These are phyloP conservation scores for Xylaria telfairii DNA, from an alignment of 495 filamentous ascomycete species.

Conservation along the genomic window DNA sequence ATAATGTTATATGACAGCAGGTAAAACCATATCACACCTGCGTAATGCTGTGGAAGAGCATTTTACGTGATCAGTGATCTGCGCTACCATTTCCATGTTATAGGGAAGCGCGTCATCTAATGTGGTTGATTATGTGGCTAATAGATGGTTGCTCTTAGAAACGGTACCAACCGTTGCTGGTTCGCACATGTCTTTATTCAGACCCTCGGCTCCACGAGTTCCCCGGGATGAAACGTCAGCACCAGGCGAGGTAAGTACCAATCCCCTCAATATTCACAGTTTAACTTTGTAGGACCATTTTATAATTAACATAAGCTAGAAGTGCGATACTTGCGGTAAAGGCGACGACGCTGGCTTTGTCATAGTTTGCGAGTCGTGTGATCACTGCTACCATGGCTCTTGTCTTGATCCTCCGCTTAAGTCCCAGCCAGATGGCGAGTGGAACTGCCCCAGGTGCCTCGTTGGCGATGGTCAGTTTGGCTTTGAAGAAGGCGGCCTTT, in stretches of 20 bases:
- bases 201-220: constrained; percentile 75
- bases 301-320: constrained; percentile 54
- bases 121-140: constrained; percentile 42
- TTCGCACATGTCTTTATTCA: constrained; percentile 94
- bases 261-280: background rate
- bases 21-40: background rate
- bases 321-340: constrained; percentile 87
- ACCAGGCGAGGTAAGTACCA: constrained; percentile 73
- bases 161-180: constrained; percentile 88
- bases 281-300: background rate
- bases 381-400: constrained; percentile 82
- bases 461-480: constrained; percentile 97
- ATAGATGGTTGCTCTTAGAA: constrained; percentile 60
- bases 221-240: constrained; percentile 69
- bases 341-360: constrained; percentile 69
- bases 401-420: constrained; percentile 91
- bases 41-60: background rate
- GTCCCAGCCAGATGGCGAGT: constrained; percentile 80
- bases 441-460: constrained; percentile 95
- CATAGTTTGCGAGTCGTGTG: constrained; percentile 91
- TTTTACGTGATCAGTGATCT: background rate
- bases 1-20: background rate
- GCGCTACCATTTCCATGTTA: background rate
- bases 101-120: constrained; percentile 8
- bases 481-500: constrained; percentile 95